Conservation (phyloP, 2,329 filamentous ascomycete species). For the Hysterium pulicare region DNA sequence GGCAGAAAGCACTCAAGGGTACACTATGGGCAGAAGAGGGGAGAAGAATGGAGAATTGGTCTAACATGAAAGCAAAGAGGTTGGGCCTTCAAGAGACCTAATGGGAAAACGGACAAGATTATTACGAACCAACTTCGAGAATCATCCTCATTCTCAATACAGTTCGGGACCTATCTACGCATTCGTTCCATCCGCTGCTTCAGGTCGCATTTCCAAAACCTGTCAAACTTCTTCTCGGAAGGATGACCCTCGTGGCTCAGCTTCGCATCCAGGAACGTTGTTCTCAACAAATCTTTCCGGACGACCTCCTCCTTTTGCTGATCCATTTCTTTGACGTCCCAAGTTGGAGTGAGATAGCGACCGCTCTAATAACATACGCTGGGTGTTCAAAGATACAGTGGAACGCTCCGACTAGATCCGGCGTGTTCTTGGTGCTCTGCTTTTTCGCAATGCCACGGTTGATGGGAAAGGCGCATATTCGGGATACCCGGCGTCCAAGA, state of each 20-base stretch:
- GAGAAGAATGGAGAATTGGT: constrained; percentile 18
- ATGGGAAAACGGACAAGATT: too few relatives aligned
- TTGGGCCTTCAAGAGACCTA: too few relatives aligned
- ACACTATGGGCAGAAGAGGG: constrained; percentile 19
- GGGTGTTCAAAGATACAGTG: constrained; percentile 5
- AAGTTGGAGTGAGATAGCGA: constrained; percentile 3
- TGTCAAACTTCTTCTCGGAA: neutral
- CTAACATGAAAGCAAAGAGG: too few relatives aligned
- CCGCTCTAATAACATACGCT: constrained; percentile 5
- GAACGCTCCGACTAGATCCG: constrained; percentile 7
- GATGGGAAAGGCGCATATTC: constrained; percentile 3
- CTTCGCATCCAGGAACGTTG: neutral
- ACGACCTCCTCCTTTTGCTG: too few relatives aligned
- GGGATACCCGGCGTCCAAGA: constrained; percentile 8
- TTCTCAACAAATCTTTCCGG: too few relatives aligned
- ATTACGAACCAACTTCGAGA: too few relatives aligned
- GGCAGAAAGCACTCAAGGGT: constrained; percentile 20
- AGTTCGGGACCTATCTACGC: too few relatives aligned
- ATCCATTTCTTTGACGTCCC: too few relatives aligned
- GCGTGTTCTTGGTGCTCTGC: constrained; percentile 1
- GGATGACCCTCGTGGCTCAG: neutral
- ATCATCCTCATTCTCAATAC: too few relatives aligned
- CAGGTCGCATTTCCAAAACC: too few relatives aligned
- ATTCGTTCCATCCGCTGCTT: too few relatives aligned
- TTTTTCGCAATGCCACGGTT: constrained; percentile 8